Evolutionary conservation across 164 flowering plant species (phyloP).

Genomic region (Santalum album): DNA sequence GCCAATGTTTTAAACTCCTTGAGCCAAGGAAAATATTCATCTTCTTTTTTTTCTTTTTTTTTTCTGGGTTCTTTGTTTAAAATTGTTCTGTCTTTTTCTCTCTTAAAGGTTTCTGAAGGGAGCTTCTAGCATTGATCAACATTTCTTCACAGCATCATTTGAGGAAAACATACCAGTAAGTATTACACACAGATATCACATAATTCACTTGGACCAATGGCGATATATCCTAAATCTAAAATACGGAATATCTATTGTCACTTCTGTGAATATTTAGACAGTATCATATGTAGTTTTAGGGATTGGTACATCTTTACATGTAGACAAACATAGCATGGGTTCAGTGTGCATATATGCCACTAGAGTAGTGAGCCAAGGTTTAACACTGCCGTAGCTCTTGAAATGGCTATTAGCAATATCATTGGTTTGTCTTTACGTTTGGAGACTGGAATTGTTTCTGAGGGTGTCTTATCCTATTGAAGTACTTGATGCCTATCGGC

Average conservation of each 20-base stretch:
- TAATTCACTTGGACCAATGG: background rate
- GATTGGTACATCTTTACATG: too few relatives aligned
- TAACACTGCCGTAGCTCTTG: too few relatives aligned
- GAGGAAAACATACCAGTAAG: slow-evolving; percentile 87
- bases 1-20: background rate
- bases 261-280: background rate
- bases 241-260: background rate
- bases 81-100: background rate
- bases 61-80: too few relatives aligned
- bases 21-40: background rate
- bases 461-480: too few relatives aligned
- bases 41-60: background rate
- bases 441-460: too few relatives aligned
- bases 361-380: too few relatives aligned
- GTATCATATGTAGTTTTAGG: too few relatives aligned
- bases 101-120: slow-evolving; percentile 77
- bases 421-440: too few relatives aligned
- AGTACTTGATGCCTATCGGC: too few relatives aligned
- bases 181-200: background rate
- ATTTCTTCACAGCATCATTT: slow-evolving; percentile 68
- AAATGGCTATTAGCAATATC: too few relatives aligned
- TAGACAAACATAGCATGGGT: too few relatives aligned
- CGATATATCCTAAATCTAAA: background rate
- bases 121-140: slow-evolving; percentile 84
- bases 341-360: too few relatives aligned